These are phyloP conservation scores for Lecanicillium sp. DNA, from an alignment of 2,329 filamentous ascomycete genomes.

Conservation along the genomic window DNA sequence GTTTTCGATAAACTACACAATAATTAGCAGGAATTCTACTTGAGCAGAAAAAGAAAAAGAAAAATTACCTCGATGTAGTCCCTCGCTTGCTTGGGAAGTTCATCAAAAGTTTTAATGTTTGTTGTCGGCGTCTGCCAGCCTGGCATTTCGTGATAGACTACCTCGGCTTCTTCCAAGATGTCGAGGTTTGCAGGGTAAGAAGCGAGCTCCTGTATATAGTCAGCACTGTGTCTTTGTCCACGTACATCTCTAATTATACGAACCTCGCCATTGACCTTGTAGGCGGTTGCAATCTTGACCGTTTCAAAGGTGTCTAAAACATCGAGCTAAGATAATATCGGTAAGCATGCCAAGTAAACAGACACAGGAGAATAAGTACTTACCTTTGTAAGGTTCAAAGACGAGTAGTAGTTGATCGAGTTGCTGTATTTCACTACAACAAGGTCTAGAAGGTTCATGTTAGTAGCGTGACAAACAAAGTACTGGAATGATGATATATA, in stretches of 20 bases:
- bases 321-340: conserved; percentile 13
- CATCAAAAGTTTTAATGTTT: conserved; percentile 48
- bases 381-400: conserved; percentile 50
- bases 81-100: conserved; percentile 55
- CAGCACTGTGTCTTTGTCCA: background rate
- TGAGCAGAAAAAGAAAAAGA: too few species aligned
- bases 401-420: conserved; percentile 59
- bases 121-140: conserved; percentile 63
- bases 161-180: conserved; percentile 49
- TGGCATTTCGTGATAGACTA: conserved; percentile 60
- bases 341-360: background rate
- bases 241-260: too few species aligned
- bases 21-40: conserved; percentile 12
- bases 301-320: conserved; percentile 66
- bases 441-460: conserved; percentile 51
- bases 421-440: conserved; percentile 58
- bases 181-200: conserved; percentile 58
- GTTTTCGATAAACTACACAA: conserved; percentile 48
- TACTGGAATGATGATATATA: background rate
- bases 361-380: conserved; percentile 7
- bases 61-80: conserved; percentile 48
- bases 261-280: conserved; percentile 35
- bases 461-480: too few species aligned
- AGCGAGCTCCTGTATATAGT: conserved; percentile 15
- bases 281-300: conserved; percentile 67